A percentile compares a stretch with the other conserved stretches of the same genome.
These are phyloP conservation scores for Artemisia argyi DNA, from an alignment of 129 eudicot genomes.

Conservation along the genomic window DNA sequence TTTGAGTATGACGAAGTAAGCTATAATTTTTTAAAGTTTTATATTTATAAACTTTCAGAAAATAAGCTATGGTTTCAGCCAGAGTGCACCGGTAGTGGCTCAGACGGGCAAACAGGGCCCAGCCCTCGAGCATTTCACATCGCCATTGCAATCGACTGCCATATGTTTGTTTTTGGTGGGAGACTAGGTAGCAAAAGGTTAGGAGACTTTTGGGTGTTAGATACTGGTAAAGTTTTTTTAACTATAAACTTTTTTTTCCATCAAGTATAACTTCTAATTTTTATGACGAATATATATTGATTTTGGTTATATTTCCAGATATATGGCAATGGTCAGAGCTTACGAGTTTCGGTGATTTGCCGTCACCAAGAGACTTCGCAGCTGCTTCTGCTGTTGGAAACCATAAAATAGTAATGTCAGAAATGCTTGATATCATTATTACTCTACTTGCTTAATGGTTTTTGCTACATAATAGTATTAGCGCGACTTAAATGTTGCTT, in stretches of 20 bases:
- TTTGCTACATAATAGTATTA: constrained; percentile 13
- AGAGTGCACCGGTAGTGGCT: constrained; percentile 82
- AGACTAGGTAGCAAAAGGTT: constrained; percentile 85
- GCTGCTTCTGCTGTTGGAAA: constrained; percentile 96
- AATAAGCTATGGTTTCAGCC: constrained; percentile 92
- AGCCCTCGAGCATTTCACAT: constrained; percentile 93
- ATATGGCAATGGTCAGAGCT: constrained; percentile 99
- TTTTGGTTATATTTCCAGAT: constrained; percentile 44
- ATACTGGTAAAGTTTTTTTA: constrained; percentile 64
- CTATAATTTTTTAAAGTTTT: too few relatives aligned
- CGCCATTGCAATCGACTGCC: constrained; percentile 88
- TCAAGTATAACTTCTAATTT: constrained; percentile 2
- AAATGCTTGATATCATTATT: constrained; percentile 10
- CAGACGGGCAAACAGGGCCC: constrained; percentile 84
- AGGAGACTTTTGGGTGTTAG: constrained; percentile 99
- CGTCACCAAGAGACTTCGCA: constrained; percentile 95
- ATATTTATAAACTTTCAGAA: constrained; percentile 33
- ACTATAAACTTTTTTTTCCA: not conserved
- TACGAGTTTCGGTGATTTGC: constrained; percentile 96
- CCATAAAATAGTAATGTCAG: constrained; percentile 89
- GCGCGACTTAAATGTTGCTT: constrained; percentile 14
- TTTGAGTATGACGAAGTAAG: too few relatives aligned
- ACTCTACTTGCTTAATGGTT: not conserved
- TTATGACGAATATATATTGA: not conserved
- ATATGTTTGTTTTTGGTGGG: constrained; percentile 96